Conservation (phyloP, 2,329 filamentous ascomycete genomes). For the Tympanopsis confertula region DNA sequence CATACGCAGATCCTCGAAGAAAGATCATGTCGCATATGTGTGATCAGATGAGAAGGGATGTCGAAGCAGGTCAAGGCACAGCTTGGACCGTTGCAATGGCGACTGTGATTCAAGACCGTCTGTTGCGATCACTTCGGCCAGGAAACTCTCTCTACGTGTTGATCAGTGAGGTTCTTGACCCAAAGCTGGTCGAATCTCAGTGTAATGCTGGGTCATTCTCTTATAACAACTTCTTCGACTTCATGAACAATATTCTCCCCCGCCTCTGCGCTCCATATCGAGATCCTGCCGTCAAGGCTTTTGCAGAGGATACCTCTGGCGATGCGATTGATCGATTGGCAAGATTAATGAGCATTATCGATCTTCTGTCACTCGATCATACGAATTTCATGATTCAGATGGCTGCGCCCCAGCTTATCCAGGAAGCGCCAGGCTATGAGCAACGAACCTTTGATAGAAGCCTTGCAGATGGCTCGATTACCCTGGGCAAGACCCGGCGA, state of each 20-base stretch:
- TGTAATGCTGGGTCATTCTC: conserved; percentile 49
- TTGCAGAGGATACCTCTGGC: conserved; percentile 34
- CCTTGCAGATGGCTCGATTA: conserved; percentile 34
- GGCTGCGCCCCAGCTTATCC: conserved; percentile 45
- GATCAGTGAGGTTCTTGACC: conserved; percentile 49
- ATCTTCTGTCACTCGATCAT: conserved; percentile 50
- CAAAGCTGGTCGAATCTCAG: conserved; percentile 42
- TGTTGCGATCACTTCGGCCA: conserved; percentile 43
- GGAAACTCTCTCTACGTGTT: conserved; percentile 49
- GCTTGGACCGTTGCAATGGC: conserved; percentile 55
- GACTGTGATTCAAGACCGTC: conserved; percentile 49
- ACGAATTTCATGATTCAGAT: conserved; percentile 54
- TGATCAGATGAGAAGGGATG: conserved; percentile 42
- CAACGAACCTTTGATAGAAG: conserved; percentile 43
- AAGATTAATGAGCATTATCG: conserved; percentile 49
- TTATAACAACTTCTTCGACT: conserved; percentile 50
- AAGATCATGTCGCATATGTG: conserved; percentile 47
- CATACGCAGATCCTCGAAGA: conserved; percentile 35
- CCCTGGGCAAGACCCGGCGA: conserved; percentile 35
- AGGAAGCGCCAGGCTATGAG: conserved; percentile 50
- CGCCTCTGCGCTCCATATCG: conserved; percentile 55
- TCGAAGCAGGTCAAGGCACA: conserved; percentile 39
- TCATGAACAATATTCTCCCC: conserved; percentile 49
- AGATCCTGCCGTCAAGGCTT: conserved; percentile 42
- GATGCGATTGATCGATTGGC: conserved; percentile 53